phyloP scores from a whole-genome alignment of 192 early-diverging fungal genomes.

The Umbelopsis sp. region DNA sequence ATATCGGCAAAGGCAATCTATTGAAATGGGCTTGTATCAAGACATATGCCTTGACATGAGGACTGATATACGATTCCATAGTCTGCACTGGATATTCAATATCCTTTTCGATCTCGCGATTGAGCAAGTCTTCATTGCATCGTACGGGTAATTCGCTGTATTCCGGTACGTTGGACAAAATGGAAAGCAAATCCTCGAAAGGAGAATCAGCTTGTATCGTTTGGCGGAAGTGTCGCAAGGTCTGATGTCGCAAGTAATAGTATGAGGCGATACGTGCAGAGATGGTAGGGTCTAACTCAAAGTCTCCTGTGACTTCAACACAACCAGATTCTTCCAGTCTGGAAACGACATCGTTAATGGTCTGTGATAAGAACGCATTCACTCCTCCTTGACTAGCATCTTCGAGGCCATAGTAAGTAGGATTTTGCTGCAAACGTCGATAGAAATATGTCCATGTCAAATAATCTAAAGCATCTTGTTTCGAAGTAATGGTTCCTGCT shows the following conservation, averaged over 20 bases:
- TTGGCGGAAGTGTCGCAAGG: slow-evolving; percentile 91
- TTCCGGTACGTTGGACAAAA: slow-evolving; percentile 91
- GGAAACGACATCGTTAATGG: slow-evolving; percentile 89
- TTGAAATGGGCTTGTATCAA: slow-evolving; percentile 96
- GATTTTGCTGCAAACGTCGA: slow-evolving; percentile 94
- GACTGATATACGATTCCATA: slow-evolving; percentile 78
- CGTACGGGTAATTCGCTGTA: slow-evolving; percentile 92
- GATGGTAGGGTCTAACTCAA: slow-evolving; percentile 82
- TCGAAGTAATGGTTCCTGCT: slow-evolving; percentile 92
- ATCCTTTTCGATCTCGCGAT: slow-evolving; percentile 78
- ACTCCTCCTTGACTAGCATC: slow-evolving; percentile 87
- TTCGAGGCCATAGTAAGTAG: slow-evolving; percentile 94
- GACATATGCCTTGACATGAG: slow-evolving; percentile 91
- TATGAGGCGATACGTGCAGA: slow-evolving; percentile 98
- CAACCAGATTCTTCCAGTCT: slow-evolving; percentile 91
- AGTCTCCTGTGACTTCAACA: slow-evolving; percentile 67
- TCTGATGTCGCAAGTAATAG: slow-evolving; percentile 95
- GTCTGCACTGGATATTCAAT: slow-evolving; percentile 67
- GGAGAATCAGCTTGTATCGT: slow-evolving; percentile 87
- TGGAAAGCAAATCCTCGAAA: slow-evolving; percentile 89
- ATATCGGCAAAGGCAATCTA: slow-evolving; percentile 77
- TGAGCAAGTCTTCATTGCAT: slow-evolving; percentile 90
- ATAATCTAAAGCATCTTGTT: slow-evolving; percentile 99
- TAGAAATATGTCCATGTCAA: slow-evolving; percentile 99
- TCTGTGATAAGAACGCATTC: slow-evolving; percentile 91